Conservation (phyloP, 306 rosid species). For the Ziziphus jujuba region DNA sequence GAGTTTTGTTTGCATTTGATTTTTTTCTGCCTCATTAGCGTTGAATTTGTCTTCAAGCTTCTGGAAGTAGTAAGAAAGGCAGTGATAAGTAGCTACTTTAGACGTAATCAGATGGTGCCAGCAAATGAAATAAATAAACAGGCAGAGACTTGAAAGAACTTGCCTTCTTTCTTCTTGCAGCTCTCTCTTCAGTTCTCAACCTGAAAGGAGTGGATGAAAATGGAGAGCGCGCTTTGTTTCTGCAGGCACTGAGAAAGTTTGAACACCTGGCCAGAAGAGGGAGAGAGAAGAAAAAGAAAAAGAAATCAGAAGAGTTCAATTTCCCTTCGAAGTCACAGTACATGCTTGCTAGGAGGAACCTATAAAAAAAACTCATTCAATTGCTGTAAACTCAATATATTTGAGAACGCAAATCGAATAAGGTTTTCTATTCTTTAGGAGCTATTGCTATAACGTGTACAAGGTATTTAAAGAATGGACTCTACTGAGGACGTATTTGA, state of each 20-base stretch:
- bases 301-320: conserved; percentile 14
- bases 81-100: neutral
- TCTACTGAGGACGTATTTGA: neutral
- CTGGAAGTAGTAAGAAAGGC: conserved; percentile 39
- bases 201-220: conserved; percentile 71
- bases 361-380: neutral
- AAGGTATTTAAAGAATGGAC: neutral
- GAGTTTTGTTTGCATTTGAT: conserved; percentile 60
- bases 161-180: conserved; percentile 90
- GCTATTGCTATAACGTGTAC: neutral
- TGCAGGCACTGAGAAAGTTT: conserved; percentile 59
- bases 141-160: conserved; percentile 22
- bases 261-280: conserved; percentile 36
- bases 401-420: neutral
- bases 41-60: conserved; percentile 95
- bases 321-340: neutral
- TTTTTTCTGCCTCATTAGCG: conserved; percentile 61
- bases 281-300: conserved; percentile 11
- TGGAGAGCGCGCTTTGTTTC: conserved; percentile 74
- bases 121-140: conserved; percentile 6
- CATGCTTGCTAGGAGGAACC: neutral
- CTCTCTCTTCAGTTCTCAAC: conserved; percentile 92
- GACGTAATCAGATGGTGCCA: neutral
- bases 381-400: neutral
- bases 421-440: neutral